Conservation (phyloP, 768 basidiomycete species). For the Rossbeevera mucosa region DNA sequence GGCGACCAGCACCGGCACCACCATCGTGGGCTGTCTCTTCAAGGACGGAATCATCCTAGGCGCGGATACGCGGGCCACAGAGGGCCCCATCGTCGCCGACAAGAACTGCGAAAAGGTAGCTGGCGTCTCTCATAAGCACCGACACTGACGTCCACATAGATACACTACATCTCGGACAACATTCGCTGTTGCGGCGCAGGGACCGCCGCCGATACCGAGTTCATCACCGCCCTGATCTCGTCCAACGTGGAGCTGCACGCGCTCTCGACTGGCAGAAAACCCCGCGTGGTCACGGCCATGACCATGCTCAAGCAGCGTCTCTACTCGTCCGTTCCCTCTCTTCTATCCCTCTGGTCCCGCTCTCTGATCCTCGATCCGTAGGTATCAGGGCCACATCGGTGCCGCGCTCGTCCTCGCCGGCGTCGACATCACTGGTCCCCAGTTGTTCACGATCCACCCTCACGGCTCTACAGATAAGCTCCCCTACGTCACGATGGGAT, state of each 20-base stretch:
- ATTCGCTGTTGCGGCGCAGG: constrained; percentile 98
- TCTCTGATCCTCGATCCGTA: constrained; percentile 26
- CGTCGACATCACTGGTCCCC: constrained; percentile 90
- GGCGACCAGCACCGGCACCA: constrained; percentile 92
- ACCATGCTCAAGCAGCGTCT: constrained; percentile 98
- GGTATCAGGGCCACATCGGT: constrained; percentile 90
- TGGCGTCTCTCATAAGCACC: constrained; percentile 25
- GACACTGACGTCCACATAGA: constrained; percentile 49
- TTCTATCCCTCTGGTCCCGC: background rate
- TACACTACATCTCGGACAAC: constrained; percentile 92
- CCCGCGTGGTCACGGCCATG: constrained; percentile 96
- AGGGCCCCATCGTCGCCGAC: constrained; percentile 91
- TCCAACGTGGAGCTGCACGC: constrained; percentile 94
- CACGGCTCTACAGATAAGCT: constrained; percentile 99
- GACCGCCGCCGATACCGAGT: constrained; percentile 98
- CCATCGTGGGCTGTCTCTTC: constrained; percentile 94
- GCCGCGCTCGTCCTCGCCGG: constrained; percentile 96
- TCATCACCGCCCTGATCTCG: constrained; percentile 89
- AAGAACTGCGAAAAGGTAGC: constrained; percentile 99
- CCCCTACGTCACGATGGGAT: constrained; percentile 98
- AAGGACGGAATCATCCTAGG: constrained; percentile 91
- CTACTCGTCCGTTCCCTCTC: constrained; percentile 53
- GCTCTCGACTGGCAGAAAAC: constrained; percentile 85
- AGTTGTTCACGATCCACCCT: constrained; percentile 92
- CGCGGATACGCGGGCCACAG: constrained; percentile 95